phyloP scores from a whole-genome alignment of 2,329 filamentous ascomycete genomes.

The Aspergillus bombycis region DNA sequence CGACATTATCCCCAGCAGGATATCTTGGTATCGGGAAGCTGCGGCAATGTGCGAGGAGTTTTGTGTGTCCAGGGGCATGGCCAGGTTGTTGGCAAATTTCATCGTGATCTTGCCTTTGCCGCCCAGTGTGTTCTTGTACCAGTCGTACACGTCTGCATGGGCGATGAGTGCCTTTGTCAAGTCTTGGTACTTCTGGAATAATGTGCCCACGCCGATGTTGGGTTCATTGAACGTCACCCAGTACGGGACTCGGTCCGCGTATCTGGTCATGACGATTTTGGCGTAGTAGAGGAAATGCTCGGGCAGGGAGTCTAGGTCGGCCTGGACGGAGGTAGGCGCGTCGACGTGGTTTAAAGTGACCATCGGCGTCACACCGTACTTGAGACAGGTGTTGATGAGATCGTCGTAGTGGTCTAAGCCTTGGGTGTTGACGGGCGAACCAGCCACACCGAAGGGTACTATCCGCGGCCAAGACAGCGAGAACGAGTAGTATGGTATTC shows the following conservation, averaged over 20 bases:
- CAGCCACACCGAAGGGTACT: conserved; percentile 74
- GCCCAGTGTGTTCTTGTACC: conserved; percentile 1
- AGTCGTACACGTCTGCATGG: conserved; percentile 2
- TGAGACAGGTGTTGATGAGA: conserved; percentile 74
- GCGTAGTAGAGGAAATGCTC: conserved; percentile 78
- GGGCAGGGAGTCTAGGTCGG: conserved; percentile 75
- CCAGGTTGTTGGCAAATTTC: conserved; percentile 4
- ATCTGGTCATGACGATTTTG: conserved; percentile 1
- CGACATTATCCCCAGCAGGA: conserved; percentile 44
- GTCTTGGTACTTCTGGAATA: background rate
- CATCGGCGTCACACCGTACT: conserved; percentile 72
- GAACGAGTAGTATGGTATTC: conserved; percentile 65
- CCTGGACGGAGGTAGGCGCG: conserved; percentile 71
- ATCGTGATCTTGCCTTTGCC: background rate
- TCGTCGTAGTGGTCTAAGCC: conserved; percentile 77
- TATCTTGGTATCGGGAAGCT: background rate
- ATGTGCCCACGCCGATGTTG: conserved; percentile 1
- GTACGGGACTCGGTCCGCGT: conserved; percentile 72
- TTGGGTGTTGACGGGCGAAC: conserved; percentile 74
- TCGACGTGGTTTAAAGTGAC: conserved; percentile 86
- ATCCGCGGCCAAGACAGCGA: conserved; percentile 76
- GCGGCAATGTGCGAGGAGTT: background rate
- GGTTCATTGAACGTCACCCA: conserved; percentile 90
- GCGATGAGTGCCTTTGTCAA: background rate
- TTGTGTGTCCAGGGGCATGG: background rate